Evolutionary conservation across 2,329 filamentous ascomycete species (phyloP).

Genomic region (Cytospora piceae): DNA sequence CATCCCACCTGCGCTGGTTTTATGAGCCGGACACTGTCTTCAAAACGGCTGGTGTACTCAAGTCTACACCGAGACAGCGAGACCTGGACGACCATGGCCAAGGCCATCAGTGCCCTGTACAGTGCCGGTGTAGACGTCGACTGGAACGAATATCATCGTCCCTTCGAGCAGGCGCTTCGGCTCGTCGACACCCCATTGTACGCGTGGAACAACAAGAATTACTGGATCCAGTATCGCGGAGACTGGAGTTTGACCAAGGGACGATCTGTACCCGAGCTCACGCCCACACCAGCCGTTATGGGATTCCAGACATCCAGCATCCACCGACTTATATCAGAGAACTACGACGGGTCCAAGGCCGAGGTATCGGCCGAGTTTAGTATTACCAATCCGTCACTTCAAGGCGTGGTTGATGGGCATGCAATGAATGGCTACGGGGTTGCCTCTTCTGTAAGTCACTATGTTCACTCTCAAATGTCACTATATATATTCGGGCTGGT

Average conservation of each 20-base stretch:
- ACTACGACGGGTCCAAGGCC: not conserved
- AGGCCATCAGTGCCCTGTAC: not conserved
- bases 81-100: constrained; percentile 1
- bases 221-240: constrained; percentile 11
- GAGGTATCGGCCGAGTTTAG: not conserved
- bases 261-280: not conserved
- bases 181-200: not conserved
- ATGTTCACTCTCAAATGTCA: not conserved
- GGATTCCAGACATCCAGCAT: constrained; percentile 10
- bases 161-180: constrained; percentile 10
- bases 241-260: constrained; percentile 13
- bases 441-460: constrained; percentile 3
- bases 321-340: constrained; percentile 6
- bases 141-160: constrained; percentile 17
- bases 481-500: too few relatives aligned
- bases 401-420: not conserved
- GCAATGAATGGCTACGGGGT: not conserved
- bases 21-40: constrained; percentile 1
- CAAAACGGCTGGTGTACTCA: not conserved
- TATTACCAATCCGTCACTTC: not conserved
- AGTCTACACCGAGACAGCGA: constrained; percentile 6
- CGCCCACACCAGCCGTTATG: not conserved
- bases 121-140: not conserved
- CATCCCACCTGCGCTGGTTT: not conserved
- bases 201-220: constrained; percentile 13